phyloP scores from a whole-genome alignment of 768 basidiomycete genomes.

The Tricholoma flavovirens region DNA sequence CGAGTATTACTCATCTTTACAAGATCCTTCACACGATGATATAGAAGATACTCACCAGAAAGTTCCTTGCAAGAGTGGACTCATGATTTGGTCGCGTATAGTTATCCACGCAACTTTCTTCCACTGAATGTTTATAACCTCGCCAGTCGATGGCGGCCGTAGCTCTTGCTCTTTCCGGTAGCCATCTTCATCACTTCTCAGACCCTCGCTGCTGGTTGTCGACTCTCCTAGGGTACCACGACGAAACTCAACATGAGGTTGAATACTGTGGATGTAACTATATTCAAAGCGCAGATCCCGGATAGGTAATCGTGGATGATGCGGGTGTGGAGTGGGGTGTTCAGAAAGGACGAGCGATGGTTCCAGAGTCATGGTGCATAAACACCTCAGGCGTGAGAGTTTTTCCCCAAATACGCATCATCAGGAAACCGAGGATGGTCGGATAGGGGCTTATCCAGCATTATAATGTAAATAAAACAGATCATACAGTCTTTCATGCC shows the following conservation, averaged over 20 bases:
- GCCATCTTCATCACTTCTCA: conserved; percentile 23
- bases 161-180: conserved; percentile 12
- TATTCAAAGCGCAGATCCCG: conserved; percentile 77
- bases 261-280: conserved; percentile 60
- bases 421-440: too few relatives aligned
- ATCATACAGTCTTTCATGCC: too few relatives aligned
- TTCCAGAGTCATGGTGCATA: conserved; percentile 12
- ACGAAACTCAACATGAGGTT: conserved; percentile 42
- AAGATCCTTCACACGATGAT: not conserved
- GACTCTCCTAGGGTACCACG: conserved; percentile 10
- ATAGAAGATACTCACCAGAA: conserved; percentile 47
- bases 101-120: conserved; percentile 56
- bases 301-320: conserved; percentile 46
- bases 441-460: too few relatives aligned
- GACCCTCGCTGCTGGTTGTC: conserved; percentile 21
- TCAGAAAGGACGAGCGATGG: conserved; percentile 14
- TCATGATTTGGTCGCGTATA: conserved; percentile 60
- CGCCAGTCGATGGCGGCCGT: conserved; percentile 11
- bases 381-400: too few relatives aligned
- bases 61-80: conserved; percentile 61
- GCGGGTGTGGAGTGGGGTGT: conserved; percentile 11
- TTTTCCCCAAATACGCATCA: too few relatives aligned
- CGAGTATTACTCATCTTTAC: not conserved
- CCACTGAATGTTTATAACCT: conserved; percentile 49
- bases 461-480: too few relatives aligned